Evolutionary conservation across 257 asterid genomes (phyloP), one percentile per base, ranked within the genome.

Genomic region (Gynochthodes officinalis): DNA sequence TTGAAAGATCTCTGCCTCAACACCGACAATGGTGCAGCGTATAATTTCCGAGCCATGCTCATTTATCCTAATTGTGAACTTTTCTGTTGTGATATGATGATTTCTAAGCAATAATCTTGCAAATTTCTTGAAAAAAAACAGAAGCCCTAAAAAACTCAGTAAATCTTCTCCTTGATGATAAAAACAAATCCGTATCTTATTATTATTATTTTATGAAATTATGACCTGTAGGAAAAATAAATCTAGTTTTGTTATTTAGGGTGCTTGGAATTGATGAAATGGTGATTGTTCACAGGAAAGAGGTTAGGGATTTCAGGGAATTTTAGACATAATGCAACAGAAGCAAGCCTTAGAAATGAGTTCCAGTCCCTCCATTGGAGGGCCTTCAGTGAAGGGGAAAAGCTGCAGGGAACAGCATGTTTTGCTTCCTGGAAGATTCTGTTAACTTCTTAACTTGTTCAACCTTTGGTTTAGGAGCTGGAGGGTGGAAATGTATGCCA

Each of bases 31-130:
- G 69, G 53, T 7, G 69, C 35, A 64, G 69, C 13, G 14, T 23
- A 64, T 64, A 64, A 13, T 64, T 14, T 46, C 15, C 69, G 69
- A 40, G 69, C 52, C 69, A 64, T 64, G 49, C 15, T 48, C 32
- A 19, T 43, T 19, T 63, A 2, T 35, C 46, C 32, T n/a, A 23
- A 32, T 62, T 12, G 18, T 35, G 33, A 39, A 63, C 14, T 4
- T n/a, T 57, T 63, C 50, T 19, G 4, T 63, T 32, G 9, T 3
- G 2, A 11, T 35, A 9, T 14, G 42, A 32, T 32, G 43, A 33
- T 61, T 7, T 33, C n/a, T 64, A 40, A 42, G 53, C 69, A 64
- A 64, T 64, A 40, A 64, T 64, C 69, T 64, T 42, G 53, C 69
- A 21, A n/a, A 23, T 64, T 14, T 40, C 8, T 14, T n/a, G 53